Evolutionary conservation across 2,329 filamentous ascomycete species (phyloP).

Genomic region (Mycocentrospora acerina): DNA sequence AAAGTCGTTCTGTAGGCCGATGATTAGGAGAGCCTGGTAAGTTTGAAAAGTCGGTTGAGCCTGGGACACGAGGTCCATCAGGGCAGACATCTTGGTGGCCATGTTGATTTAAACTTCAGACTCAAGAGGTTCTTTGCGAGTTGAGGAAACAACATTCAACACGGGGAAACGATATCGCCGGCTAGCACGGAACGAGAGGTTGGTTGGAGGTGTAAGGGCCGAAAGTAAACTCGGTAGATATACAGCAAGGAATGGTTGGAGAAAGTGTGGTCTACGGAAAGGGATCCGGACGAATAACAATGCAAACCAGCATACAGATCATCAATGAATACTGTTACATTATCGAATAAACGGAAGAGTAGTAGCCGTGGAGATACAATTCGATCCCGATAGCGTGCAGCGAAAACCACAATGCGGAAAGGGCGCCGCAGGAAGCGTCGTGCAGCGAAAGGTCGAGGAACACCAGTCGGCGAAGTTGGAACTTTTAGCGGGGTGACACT

Average conservation of each 20-base stretch:
- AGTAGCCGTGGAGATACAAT: neutral
- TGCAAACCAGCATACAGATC: neutral
- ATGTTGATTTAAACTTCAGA: constrained; percentile 4
- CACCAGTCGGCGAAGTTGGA: constrained; percentile 1
- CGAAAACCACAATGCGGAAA: neutral
- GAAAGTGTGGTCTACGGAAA: no score
- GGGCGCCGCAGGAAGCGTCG: constrained; percentile 12
- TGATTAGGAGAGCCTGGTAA: constrained; percentile 71
- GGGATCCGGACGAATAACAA: no score
- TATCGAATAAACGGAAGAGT: constrained; percentile 2
- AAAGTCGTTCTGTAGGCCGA: constrained; percentile 93
- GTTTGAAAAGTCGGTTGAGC: constrained; percentile 57
- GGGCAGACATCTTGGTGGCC: constrained; percentile 39
- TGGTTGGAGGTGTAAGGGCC: no score
- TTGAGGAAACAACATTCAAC: neutral
- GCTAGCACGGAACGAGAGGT: neutral
- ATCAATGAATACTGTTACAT: neutral
- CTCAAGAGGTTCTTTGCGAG: constrained; percentile 2
- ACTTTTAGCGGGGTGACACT: neutral
- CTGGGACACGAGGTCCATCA: constrained; percentile 48
- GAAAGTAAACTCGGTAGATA: no score
- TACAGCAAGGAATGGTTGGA: no score
- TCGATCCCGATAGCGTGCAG: no score
- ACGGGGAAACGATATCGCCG: no score
- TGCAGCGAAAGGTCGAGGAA: constrained; percentile 6